Base-by-base conservation (phyloP, 768 basidiomycete species). In the Suillus lakei region DNA sequence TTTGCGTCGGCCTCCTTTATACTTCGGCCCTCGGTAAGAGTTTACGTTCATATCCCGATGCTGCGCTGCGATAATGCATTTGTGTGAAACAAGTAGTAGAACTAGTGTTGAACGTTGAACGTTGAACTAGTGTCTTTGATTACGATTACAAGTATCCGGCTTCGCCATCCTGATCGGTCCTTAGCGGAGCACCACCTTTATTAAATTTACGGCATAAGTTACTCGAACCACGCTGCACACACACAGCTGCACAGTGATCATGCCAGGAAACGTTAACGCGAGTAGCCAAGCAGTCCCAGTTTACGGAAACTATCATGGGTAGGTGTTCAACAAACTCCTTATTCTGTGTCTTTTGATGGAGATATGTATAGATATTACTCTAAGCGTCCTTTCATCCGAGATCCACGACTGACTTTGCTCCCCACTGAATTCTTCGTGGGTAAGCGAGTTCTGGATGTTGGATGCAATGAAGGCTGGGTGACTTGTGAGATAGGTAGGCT, bases 391-490 rank as follows among this genome's bases (percentile, higher is more conserved):
- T 81, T 79, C 26, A 71, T 81, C 1, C 77, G 77, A 39, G 92
- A 96, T 73, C 83, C 86, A 0, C 86, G 95, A 18, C 82, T 97
- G 2, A 80, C 83, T 0, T 77, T 89, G 21, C 78, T 97, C 2
- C 88, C 89, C 0, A 46, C 75, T 4, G 68, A 75, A 1, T 78
- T 91, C 39, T 88, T 95, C 69, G 32, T 65, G 4, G 83, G 76
- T 16, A 85, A 86, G 64, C 79, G 81, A 55, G 89, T 96, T 3
- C 82, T 97, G 13, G 95, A 97, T 76, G 78, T 96, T 0, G 95
- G 95, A 1, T 93, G 92, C 73, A 97, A 96, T 74, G 89, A 93
- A 71, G 95, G 95, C 9, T 87, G 85, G 83, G 88, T 96, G 41
- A 90, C 92, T 1, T 91, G 91, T 72, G 92, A 96, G 74, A 87